Conservation (phyloP, 2,329 filamentous ascomycete genomes). For the Aspergillus niger region DNA sequence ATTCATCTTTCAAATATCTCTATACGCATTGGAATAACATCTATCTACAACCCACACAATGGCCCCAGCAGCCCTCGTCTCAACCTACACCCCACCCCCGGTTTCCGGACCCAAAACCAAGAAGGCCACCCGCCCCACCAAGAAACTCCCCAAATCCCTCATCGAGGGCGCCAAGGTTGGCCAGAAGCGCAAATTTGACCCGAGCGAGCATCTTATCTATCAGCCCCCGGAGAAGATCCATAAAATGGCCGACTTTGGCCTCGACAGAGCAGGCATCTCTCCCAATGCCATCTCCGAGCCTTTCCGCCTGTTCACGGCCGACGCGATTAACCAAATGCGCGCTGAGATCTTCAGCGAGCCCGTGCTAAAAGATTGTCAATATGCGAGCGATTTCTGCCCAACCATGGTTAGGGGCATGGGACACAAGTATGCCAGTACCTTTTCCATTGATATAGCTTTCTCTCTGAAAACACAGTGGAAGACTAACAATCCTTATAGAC, state of each 20-base stretch:
- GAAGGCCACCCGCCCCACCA: neutral
- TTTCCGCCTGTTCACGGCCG: neutral
- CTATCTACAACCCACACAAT: too few relatives aligned
- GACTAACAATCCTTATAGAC: conserved; percentile 38
- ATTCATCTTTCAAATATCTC: too few relatives aligned
- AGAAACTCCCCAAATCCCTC: neutral
- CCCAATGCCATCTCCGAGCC: neutral
- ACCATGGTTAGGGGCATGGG: conserved; percentile 56
- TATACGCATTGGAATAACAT: too few relatives aligned
- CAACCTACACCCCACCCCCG: neutral
- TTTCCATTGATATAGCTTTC: too few relatives aligned
- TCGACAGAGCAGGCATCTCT: neutral
- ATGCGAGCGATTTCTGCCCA: conserved; percentile 57
- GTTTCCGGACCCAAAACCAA: neutral
- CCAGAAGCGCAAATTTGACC: neutral
- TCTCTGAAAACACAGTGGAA: too few relatives aligned
- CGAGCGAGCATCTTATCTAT: neutral
- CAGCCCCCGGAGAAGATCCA: neutral
- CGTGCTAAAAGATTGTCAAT: conserved; percentile 59
- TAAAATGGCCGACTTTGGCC: neutral
- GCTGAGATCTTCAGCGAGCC: conserved; percentile 58
- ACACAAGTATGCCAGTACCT: conserved; percentile 48
- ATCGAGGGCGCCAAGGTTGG: neutral
- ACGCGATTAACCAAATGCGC: neutral
- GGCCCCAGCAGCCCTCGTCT: too few relatives aligned